Evolutionary conservation across 192 early-diverging fungal species (phyloP).

Genomic region (Dimargaris verticillata): DNA sequence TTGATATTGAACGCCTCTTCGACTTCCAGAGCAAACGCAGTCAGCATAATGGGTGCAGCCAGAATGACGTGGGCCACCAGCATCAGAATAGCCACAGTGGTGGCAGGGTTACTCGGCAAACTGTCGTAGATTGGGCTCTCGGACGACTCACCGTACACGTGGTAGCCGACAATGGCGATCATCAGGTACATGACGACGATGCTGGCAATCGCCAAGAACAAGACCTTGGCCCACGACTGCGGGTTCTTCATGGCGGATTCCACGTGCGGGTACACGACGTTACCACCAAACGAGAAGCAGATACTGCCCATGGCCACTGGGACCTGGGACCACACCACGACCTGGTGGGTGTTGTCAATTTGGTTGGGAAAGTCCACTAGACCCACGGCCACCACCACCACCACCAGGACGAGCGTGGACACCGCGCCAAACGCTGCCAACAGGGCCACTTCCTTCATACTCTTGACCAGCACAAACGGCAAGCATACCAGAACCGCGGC

Average conservation of each 20-base stretch:
- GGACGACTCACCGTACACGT: slow-evolving; percentile 45
- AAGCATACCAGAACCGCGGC: slow-evolving; percentile 39
- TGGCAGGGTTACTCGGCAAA: slow-evolving; percentile 36
- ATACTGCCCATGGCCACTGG: slow-evolving; percentile 54
- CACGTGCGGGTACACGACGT: slow-evolving; percentile 66
- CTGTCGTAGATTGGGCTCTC: slow-evolving; percentile 48
- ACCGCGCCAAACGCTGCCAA: slow-evolving; percentile 47
- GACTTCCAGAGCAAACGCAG: slow-evolving; percentile 44
- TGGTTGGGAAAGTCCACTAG: slow-evolving; percentile 17
- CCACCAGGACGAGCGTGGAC: slow-evolving; percentile 47
- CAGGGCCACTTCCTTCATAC: slow-evolving; percentile 60
- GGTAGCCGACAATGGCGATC: slow-evolving; percentile 51
- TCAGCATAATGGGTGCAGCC: slow-evolving; percentile 65
- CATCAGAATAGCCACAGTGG: slow-evolving; percentile 43
- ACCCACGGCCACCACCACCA: slow-evolving; percentile 38
- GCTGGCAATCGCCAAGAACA: slow-evolving; percentile 33
- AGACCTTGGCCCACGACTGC: slow-evolving; percentile 42
- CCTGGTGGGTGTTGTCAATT: not conserved
- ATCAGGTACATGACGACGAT: slow-evolving; percentile 48
- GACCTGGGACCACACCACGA: slow-evolving; percentile 17
- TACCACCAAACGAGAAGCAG: slow-evolving; percentile 55
- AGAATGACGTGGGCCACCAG: slow-evolving; percentile 66
- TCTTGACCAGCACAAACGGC: slow-evolving; percentile 50
- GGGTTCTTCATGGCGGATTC: slow-evolving; percentile 60
- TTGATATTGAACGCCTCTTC: slow-evolving; percentile 42